Evolutionary conservation across 1,139 yeast species (phyloP), one percentile per base, ranked within the genome.

Genomic region (Geotrichum bryndzae): DNA sequence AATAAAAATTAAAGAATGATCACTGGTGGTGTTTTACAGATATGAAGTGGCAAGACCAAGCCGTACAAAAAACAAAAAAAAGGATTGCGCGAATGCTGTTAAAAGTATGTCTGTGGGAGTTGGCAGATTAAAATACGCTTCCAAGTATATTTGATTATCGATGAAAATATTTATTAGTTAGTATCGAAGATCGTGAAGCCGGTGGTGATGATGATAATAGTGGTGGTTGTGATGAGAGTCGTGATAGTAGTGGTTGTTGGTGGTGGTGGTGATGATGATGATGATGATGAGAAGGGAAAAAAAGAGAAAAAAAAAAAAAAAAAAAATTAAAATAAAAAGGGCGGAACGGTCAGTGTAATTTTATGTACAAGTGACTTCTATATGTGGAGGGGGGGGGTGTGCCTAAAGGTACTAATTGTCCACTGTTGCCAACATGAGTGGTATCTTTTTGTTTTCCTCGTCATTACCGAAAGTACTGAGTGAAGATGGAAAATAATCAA

Each of bases 251-350:
- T 51, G 8, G 54, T 25, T 5, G 54, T 4, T 22, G 31, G 27
- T 29, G 54, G 38, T 22, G 38, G 27, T 23, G 18, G 13, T 25
- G n/a, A 8, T 10, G 38, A 8, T 15, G 54, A 7, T 27, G 38
- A 23, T 25, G 22, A n/a, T 27, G 31, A 31, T n/a, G n/a, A 15
- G 18, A 18, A 18, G 25, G 33, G 10, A 23, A 51, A 22, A 51
- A n/a, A 18, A 18, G 54, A 18, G 22, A n/a, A 41, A 29, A 63
- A 53, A 56, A 25, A 51, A 58, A 18, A 41, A 50, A 23, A 59
- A 60, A 33, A 15, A 35, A 13, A 18, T n/a, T 18, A 35, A 51
- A 53, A 22, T 22, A 41, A 6, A 41, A n/a, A 41, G 48, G 48
- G 22, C 48, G 48, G 48, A 41, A 41, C 48, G 18, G 4, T 41